Conservation (phyloP, 257 asterid genomes). For the Solanum appendiculatum region DNA sequence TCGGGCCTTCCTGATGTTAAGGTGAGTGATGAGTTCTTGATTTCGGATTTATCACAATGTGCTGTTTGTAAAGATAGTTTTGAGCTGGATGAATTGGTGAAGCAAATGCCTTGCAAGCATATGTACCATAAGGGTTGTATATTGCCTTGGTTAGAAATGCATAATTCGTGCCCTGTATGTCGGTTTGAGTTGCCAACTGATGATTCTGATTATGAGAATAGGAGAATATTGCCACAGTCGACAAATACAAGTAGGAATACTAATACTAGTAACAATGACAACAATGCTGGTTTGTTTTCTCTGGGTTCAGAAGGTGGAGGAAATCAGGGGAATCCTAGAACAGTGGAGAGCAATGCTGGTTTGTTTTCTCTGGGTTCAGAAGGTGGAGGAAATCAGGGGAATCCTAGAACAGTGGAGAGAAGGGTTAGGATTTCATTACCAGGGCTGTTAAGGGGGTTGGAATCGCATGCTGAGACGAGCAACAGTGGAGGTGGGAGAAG, state of each 20-base stretch:
- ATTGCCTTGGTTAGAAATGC: slow-evolving; percentile 38
- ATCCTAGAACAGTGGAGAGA: not conserved
- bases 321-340: too few species aligned
- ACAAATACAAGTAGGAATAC: not conserved
- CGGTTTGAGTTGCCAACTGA: not conserved
- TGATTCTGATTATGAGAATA: not conserved
- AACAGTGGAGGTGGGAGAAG: not conserved
- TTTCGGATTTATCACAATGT: slow-evolving; percentile 24
- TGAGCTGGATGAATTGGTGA: slow-evolving; percentile 16
- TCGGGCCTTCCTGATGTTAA: slow-evolving; percentile 19
- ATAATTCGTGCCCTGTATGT: slow-evolving; percentile 32
- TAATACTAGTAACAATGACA: not conserved
- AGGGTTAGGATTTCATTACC: not conserved
- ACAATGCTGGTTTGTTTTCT: not conserved
- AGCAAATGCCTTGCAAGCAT: slow-evolving; percentile 38
- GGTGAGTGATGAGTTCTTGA: not conserved
- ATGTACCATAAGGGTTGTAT: slow-evolving; percentile 26
- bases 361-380: not conserved
- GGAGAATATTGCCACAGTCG: not conserved
- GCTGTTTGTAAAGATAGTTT: slow-evolving; percentile 33
- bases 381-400: not conserved
- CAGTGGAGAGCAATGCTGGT: not conserved
- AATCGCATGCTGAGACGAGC: not conserved
- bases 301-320: not conserved
- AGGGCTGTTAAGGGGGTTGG: not conserved